phyloP scores from a whole-genome alignment of 768 basidiomycete genomes.

The Termitomyces sp. region DNA sequence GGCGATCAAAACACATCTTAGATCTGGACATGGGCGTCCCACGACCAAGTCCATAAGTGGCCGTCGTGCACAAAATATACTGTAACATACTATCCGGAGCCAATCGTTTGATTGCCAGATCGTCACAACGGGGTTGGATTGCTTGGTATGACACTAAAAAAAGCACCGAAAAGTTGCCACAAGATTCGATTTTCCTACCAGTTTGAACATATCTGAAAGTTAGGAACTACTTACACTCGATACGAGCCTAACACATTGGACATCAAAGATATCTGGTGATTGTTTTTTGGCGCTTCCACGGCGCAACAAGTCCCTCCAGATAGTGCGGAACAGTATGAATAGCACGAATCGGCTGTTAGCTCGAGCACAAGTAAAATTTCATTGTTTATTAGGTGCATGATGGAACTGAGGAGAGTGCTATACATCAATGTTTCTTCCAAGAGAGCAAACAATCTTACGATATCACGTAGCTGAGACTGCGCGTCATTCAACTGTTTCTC shows the following conservation, averaged over 20 bases:
- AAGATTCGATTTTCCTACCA: not conserved
- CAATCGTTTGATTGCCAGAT: not conserved
- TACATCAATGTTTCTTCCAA: not conserved
- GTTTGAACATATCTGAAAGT: not conserved
- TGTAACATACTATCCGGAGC: not conserved
- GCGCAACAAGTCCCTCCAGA: not conserved
- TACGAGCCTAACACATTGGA: no score
- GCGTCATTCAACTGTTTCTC: slow-evolving; percentile 94
- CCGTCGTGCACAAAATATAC: not conserved
- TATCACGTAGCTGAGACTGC: slow-evolving; percentile 81
- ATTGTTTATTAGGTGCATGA: slow-evolving; percentile 43
- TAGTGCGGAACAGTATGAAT: not conserved
- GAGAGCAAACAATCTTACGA: slow-evolving; percentile 45
- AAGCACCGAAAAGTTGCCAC: not conserved
- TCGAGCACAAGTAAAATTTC: not conserved
- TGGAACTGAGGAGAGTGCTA: slow-evolving; percentile 44
- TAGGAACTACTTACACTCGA: not conserved
- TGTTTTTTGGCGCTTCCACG: not conserved
- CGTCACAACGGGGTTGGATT: not conserved
- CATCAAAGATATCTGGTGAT: no score
- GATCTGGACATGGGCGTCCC: not conserved
- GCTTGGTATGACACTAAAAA: not conserved
- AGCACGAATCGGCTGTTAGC: not conserved
- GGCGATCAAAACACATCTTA: slow-evolving; percentile 7
- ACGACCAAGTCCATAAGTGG: not conserved